Conservation (phyloP, 345 rosid species). For the Moricandia moricandioides region DNA sequence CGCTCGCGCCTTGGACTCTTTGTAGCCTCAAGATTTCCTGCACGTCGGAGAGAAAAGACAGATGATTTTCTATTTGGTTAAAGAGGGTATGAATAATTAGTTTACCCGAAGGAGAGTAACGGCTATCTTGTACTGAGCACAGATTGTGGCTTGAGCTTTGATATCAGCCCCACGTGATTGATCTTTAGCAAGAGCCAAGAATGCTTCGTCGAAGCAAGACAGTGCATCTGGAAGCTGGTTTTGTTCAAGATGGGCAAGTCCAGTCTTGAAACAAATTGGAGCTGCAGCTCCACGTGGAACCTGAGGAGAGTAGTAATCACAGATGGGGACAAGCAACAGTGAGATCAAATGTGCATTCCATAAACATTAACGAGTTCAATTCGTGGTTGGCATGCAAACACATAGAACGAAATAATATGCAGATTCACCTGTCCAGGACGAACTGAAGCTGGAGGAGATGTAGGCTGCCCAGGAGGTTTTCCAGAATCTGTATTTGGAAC, state of each 20-base stretch:
- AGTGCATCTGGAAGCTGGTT: slow-evolving; percentile 97
- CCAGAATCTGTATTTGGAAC: slow-evolving; percentile 66
- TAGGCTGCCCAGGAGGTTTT: slow-evolving; percentile 52
- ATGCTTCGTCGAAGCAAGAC: slow-evolving; percentile 95
- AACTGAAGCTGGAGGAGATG: slow-evolving; percentile 67
- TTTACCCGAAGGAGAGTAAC: slow-evolving; percentile 85
- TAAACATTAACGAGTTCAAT: not conserved
- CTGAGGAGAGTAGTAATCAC: slow-evolving; percentile 34
- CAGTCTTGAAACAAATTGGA: slow-evolving; percentile 84
- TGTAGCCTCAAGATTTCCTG: slow-evolving; percentile 92
- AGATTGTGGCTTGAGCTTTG: slow-evolving; percentile 95
- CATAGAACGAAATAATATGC: not conserved
- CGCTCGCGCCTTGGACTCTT: slow-evolving; percentile 86
- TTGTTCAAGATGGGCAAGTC: slow-evolving; percentile 96
- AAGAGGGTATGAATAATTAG: not conserved
- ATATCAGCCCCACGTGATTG: slow-evolving; percentile 93
- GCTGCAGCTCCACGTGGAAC: slow-evolving; percentile 97
- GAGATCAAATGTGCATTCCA: not conserved
- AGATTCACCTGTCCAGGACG: slow-evolving; percentile 88
- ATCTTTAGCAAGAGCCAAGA: slow-evolving; percentile 95
- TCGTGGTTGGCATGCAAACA: not conserved
- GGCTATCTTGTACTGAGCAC: slow-evolving; percentile 96
- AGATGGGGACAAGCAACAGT: not conserved
- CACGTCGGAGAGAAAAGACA: not conserved
- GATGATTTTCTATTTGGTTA: not conserved